These are phyloP conservation scores for Globisporangium perplexum DNA, from an alignment of 352 stramenopile genomes.

Conservation along the genomic window DNA sequence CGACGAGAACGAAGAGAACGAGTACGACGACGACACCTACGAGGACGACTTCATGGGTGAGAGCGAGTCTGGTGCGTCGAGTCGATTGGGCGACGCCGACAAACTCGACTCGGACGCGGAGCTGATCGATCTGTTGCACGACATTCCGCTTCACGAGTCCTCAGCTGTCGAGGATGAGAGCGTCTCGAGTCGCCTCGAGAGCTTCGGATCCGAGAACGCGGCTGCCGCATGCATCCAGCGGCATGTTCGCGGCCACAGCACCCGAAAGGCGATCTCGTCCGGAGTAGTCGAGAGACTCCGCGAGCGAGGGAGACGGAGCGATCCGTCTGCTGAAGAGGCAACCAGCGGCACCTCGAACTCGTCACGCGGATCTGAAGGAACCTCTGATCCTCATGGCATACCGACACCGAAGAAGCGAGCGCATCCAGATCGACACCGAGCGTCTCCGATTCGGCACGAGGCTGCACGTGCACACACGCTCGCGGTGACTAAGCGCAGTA, in stretches of 20 bases:
- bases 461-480: neutral
- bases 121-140: constrained; percentile 37
- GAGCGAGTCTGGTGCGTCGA: constrained; percentile 3
- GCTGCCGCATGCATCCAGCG: constrained; percentile 26
- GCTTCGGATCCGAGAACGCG: neutral
- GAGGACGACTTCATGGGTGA: constrained; percentile 41
- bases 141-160: constrained; percentile 9
- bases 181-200: neutral
- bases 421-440: neutral
- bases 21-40: constrained; percentile 16
- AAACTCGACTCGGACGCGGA: constrained; percentile 27
- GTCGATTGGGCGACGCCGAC: constrained; percentile 5
- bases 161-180: neutral
- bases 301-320: neutral
- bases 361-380: neutral
- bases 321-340: neutral
- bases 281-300: neutral
- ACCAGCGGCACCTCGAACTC: neutral
- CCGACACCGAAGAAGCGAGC: neutral
- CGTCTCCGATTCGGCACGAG: neutral
- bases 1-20: constrained; percentile 9
- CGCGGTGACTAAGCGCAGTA: neutral
- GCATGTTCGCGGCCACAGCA: constrained; percentile 13
- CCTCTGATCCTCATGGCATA: neutral
- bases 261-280: neutral